phyloP scores from a whole-genome alignment of 2,329 filamentous ascomycete genomes.

The Venturia asperata region DNA sequence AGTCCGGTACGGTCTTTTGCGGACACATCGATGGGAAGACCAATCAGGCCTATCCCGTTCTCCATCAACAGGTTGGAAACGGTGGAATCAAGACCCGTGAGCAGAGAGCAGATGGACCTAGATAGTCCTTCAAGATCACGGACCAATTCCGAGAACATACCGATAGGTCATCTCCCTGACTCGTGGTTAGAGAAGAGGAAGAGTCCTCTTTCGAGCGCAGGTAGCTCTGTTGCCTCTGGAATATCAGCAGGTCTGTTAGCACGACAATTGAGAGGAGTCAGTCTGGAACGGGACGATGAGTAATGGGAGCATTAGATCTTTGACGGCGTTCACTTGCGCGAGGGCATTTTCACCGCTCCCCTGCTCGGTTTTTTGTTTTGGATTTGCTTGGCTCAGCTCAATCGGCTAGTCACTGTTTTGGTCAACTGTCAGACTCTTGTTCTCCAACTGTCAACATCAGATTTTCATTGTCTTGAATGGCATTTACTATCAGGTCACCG shows the following conservation, averaged over 20 bases:
- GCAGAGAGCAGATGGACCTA: conserved; percentile 26
- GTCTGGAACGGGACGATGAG: conserved; percentile 14
- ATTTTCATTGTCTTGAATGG: not conserved
- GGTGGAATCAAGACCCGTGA: conserved; percentile 29
- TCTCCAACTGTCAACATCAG: not conserved
- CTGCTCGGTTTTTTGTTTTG: not conserved
- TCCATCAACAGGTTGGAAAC: conserved; percentile 31
- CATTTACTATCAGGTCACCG: not conserved
- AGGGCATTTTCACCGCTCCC: not conserved
- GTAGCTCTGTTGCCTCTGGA: not conserved
- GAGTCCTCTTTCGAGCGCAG: conserved; percentile 11
- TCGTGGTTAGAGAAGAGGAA: conserved; percentile 6
- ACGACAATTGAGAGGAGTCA: conserved; percentile 13
- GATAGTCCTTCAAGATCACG: conserved; percentile 21
- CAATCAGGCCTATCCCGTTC: conserved; percentile 49
- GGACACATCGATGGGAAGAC: conserved; percentile 20
- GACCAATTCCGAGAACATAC: not conserved
- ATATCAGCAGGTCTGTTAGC: conserved; percentile 14
- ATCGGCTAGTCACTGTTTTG: conserved; percentile 7
- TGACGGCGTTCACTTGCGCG: not conserved
- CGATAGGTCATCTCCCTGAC: not conserved
- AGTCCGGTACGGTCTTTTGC: conserved; percentile 10
- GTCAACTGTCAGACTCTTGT: not conserved
- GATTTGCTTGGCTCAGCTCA: not conserved
- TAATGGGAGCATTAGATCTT: not conserved